A percentile compares a stretch with the other conserved stretches of the same genome.
These are phyloP conservation scores for Blastomyces parvus DNA, from an alignment of 2,329 filamentous ascomycete genomes.

Conservation along the genomic window DNA sequence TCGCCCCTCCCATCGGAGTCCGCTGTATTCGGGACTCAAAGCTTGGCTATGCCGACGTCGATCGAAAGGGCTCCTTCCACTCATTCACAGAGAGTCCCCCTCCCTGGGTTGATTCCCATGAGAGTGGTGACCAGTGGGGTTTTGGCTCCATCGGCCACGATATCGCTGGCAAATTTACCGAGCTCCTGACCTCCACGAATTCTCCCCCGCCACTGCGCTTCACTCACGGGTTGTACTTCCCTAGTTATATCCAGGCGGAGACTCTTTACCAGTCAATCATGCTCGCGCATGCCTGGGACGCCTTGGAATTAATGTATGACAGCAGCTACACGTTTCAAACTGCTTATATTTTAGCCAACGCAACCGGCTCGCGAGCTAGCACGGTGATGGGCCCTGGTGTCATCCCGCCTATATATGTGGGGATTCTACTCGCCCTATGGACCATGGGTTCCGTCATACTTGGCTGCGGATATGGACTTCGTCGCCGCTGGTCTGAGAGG, in stretches of 20 bases:
- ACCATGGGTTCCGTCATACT: not conserved
- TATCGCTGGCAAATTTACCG: not conserved
- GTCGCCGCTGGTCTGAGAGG: conserved; percentile 5
- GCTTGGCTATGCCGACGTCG: conserved; percentile 3
- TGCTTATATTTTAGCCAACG: not conserved
- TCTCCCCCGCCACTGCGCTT: not conserved
- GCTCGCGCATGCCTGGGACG: not conserved
- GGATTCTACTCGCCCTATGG: not conserved
- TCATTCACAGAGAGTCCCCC: not conserved
- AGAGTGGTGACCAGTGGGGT: no score
- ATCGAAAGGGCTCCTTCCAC: not conserved
- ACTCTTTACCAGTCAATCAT: not conserved
- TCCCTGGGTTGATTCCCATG: not conserved
- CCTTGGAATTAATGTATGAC: conserved; percentile 5
- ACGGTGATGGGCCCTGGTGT: not conserved
- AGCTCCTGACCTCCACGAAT: not conserved
- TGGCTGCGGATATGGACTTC: conserved; percentile 2
- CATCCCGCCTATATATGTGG: not conserved
- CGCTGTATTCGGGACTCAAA: conserved; percentile 5
- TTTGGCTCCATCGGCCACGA: not conserved
- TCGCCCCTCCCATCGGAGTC: conserved; percentile 2
- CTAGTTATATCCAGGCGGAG: not conserved
- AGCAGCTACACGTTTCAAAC: not conserved
- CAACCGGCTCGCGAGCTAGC: not conserved
- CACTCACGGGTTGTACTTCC: not conserved